Percentiles rank a stretch among this genome's conserved stretches.
phyloP scores from a whole-genome alignment of 805 yeast species.

The Candida sanyiensis region DNA sequence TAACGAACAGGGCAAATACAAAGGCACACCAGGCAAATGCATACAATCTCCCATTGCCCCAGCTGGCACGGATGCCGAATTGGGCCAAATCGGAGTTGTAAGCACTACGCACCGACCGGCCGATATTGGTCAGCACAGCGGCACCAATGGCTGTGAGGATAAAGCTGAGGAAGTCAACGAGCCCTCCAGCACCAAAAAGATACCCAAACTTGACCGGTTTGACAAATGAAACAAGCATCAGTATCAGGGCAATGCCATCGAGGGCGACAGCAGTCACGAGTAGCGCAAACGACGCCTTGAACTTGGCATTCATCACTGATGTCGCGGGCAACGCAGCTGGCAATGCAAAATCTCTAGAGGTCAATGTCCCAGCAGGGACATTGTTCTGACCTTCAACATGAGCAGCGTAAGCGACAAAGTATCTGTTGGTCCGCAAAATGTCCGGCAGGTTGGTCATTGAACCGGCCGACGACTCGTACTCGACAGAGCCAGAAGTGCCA shows the following conservation, averaged over 20 bases:
- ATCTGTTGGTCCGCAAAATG: conserved; percentile 1
- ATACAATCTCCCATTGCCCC: conserved; percentile 4
- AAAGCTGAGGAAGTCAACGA: not conserved
- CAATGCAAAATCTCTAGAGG: not conserved
- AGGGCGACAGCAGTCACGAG: not conserved
- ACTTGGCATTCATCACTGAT: not conserved
- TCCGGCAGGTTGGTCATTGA: not conserved
- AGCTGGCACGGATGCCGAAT: conserved; percentile 2
- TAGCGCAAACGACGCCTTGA: conserved; percentile 2
- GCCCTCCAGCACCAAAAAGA: conserved; percentile 4
- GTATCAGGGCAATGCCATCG: not conserved
- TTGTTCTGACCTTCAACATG: conserved; percentile 1
- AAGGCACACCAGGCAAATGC: conserved; percentile 1
- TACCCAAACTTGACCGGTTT: not conserved
- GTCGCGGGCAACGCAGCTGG: not conserved
- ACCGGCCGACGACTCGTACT: not conserved
- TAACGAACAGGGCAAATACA: not conserved
- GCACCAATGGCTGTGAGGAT: conserved; percentile 1
- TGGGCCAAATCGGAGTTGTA: not conserved
- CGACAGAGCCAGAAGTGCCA: not conserved
- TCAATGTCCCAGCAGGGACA: not conserved
- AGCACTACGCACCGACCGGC: not conserved
- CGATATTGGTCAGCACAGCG: conserved; percentile 1
- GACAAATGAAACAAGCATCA: conserved; percentile 1
- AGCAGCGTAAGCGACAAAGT: conserved; percentile 1